Percentiles rank a stretch among this genome's conserved stretches.
Evolutionary conservation across 129 eudicot species (phyloP).

Genomic region (Kitagawia praeruptora): DNA sequence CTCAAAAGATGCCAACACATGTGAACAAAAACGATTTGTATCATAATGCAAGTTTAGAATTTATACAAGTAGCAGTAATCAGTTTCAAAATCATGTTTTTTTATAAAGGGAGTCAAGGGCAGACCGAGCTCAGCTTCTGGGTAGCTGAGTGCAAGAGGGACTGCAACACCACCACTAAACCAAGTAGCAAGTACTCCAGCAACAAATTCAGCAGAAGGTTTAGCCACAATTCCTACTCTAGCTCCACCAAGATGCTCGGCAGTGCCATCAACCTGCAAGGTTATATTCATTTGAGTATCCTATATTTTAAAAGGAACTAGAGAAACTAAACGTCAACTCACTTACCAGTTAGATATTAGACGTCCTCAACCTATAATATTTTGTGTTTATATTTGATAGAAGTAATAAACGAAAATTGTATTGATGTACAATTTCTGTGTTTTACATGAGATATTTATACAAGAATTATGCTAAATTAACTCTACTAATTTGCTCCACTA

Average conservation of each 20-base stretch:
- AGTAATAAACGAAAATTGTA: too few species aligned
- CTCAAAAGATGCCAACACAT: not conserved
- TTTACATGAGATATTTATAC: too few species aligned
- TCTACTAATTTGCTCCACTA: too few species aligned
- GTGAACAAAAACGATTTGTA: not conserved
- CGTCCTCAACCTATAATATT: not conserved
- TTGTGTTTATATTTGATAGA: not conserved
- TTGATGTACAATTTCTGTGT: too few species aligned
- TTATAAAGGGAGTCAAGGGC: slow-evolving; percentile 18
- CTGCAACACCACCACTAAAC: slow-evolving; percentile 93
- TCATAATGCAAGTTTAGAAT: not conserved
- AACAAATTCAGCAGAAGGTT: slow-evolving; percentile 94
- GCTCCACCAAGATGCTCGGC: slow-evolving; percentile 55
- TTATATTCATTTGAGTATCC: not conserved
- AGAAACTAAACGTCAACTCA: not conserved
- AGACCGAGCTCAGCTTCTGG: slow-evolving; percentile 96
- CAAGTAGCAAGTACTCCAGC: slow-evolving; percentile 91
- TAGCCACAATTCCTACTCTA: slow-evolving; percentile 91
- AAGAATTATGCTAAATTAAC: too few species aligned
- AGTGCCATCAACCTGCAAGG: slow-evolving; percentile 39
- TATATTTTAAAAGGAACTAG: not conserved
- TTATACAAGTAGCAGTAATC: not conserved
- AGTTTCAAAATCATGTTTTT: not conserved
- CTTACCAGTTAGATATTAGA: not conserved
- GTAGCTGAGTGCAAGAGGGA: slow-evolving; percentile 97